phyloP scores from a whole-genome alignment of 2,329 filamentous ascomycete genomes.

The Aspergillus pseudoglaucus region DNA sequence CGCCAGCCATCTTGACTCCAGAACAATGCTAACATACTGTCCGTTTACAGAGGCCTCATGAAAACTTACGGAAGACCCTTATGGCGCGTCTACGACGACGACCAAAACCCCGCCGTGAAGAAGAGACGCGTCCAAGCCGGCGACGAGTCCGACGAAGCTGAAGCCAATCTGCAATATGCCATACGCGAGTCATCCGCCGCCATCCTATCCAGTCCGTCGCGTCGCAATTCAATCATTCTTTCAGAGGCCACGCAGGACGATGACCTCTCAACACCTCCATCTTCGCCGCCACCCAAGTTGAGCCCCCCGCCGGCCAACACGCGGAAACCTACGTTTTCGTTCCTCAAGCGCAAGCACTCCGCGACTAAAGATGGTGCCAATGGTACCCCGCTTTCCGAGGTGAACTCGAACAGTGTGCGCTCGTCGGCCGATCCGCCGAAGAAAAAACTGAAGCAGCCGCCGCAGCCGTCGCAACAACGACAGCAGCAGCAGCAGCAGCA shows the following conservation, averaged over 20 bases:
- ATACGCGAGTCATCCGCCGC: slow-evolving; percentile 44
- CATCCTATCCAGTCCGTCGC: slow-evolving; percentile 41
- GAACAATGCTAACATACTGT: slow-evolving; percentile 1
- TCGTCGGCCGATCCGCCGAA: slow-evolving; percentile 33
- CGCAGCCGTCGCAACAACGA: slow-evolving; percentile 11
- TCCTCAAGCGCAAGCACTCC: slow-evolving; percentile 42
- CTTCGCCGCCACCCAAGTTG: slow-evolving; percentile 44
- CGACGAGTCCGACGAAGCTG: slow-evolving; percentile 36
- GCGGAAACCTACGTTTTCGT: slow-evolving; percentile 46
- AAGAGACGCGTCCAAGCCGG: slow-evolving; percentile 38
- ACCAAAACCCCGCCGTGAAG: slow-evolving; percentile 37
- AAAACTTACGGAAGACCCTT: slow-evolving; percentile 44
- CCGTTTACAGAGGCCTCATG: slow-evolving; percentile 39
- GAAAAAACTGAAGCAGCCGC: slow-evolving; percentile 22
- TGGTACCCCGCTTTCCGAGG: slow-evolving; percentile 38
- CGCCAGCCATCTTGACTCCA: slow-evolving; percentile 2
- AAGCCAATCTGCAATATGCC: slow-evolving; percentile 42
- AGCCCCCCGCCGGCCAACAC: slow-evolving; percentile 37
- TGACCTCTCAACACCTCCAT: slow-evolving; percentile 46
- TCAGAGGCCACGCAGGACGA: slow-evolving; percentile 39
- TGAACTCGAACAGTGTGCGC: slow-evolving; percentile 39
- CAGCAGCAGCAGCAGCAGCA: slow-evolving; percentile 21
- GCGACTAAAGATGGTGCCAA: slow-evolving; percentile 22
- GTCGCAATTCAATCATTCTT: slow-evolving; percentile 40
- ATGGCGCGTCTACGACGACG: slow-evolving; percentile 43